Percentiles rank a stretch among this genome's conserved stretches.
Evolutionary conservation across 345 rosid genomes (phyloP).

Genomic region (Eucalyptus tenuipes): DNA sequence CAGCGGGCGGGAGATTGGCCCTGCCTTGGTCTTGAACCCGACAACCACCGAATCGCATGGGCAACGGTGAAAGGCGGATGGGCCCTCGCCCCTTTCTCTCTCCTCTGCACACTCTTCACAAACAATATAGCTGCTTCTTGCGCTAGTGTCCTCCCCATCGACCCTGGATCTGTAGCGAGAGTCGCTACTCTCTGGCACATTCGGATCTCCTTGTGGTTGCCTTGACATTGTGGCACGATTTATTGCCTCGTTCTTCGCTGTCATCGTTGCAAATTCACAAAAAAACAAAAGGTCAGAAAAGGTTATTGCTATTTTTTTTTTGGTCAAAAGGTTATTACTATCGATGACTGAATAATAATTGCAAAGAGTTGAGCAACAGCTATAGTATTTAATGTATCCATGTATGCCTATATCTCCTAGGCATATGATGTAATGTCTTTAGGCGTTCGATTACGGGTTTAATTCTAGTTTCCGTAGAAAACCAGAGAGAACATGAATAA

Average conservation of each 20-base stretch:
- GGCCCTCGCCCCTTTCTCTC: neutral
- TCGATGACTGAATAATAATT: too few species aligned
- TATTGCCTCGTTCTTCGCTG: fast-evolving
- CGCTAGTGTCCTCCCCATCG: neutral
- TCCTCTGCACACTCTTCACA: neutral
- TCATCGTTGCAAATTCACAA: too few species aligned
- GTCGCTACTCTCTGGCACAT: fast-evolving
- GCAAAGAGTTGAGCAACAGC: neutral
- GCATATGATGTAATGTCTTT: too few species aligned
- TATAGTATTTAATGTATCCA: too few species aligned
- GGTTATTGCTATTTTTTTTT: too few species aligned
- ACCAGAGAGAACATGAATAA: fast-evolving
- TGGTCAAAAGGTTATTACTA: too few species aligned
- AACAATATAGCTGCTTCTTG: fast-evolving
- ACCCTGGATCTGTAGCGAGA: fast-evolving
- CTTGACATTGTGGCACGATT: fast-evolving
- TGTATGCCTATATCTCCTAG: too few species aligned
- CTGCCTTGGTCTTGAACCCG: fast-evolving
- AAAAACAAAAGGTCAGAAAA: too few species aligned
- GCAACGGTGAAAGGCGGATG: neutral
- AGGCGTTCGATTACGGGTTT: fast-evolving
- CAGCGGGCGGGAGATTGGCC: neutral
- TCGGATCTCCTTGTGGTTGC: too few species aligned
- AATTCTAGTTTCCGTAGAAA: fast-evolving
- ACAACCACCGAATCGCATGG: fast-evolving